Base-by-base conservation (phyloP, 2,329 filamentous ascomycete species). In the Aureobasidium sp. region DNA sequence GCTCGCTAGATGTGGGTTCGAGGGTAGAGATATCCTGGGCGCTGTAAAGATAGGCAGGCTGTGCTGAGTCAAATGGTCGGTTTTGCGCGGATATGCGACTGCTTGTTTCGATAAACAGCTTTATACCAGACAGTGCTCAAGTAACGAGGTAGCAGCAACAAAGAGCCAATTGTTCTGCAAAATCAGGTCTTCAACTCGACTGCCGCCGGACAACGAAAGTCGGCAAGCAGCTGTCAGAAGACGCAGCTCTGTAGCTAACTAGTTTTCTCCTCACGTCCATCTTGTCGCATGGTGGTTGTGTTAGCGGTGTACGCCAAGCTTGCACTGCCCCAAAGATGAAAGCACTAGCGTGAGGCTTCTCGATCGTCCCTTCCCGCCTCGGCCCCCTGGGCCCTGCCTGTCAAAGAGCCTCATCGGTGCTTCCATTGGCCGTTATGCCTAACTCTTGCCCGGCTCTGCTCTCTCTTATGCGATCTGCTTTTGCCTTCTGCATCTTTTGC, bases 41-140 rank as follows among this genome's bases (percentile, higher is more conserved):
- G 26, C 24, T 43, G 50, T 37, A 27, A 37, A 26, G 39, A 36
- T 46, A 20, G 27, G 27, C 53, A 57, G 53, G 53, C 53, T 46
- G 55, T 59, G 55, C 44, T 59, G 43, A 37, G 43, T 59, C 41
- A 59, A 59, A 59, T 46, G 43, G 34, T 59, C 41, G 55, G 27
- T 59, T 59, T 43, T 26, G 50, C 50, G 36, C 26, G 24, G 34
- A 29, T 41, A 41, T 29, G 50, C 50, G 34, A 37, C 36, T 53
- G 50, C 50, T 53, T 27, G 34, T n/a, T 53, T 53, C n/a, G 50
- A 51, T 29, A 27, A 39, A 41, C 50, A 41, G 50, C 50, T 53
- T 53, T 26, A 39, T 24, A 27, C 20, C 24, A 12, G 24, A 26
- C 27, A 24, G 27, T 27, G 17, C 15, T 13, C 36, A 53, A 15